These are phyloP conservation scores for Boletus patriciae DNA, from an alignment of 768 basidiomycete species.

Conservation along the genomic window DNA sequence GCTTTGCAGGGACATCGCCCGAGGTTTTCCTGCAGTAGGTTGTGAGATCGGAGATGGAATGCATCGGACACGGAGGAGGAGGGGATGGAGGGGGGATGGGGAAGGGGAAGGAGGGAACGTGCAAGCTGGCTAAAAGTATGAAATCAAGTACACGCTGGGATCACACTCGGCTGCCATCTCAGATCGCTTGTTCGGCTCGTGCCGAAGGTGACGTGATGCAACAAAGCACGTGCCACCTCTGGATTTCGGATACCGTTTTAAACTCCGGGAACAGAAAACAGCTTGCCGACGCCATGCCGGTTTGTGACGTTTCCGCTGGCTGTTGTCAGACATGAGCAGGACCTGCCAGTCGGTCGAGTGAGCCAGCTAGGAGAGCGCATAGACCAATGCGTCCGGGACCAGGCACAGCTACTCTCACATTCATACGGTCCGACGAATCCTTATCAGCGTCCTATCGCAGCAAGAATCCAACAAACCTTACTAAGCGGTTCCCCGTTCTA, in stretches of 20 bases:
- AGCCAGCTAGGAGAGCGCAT: not conserved
- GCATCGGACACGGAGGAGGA: constrained; percentile 39
- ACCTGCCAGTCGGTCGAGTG: not conserved
- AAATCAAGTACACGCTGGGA: constrained; percentile 14
- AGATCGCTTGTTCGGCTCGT: constrained; percentile 28
- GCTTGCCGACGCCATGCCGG: constrained; percentile 16
- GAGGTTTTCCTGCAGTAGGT: constrained; percentile 80
- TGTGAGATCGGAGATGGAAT: constrained; percentile 88
- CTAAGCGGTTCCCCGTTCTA: constrained; percentile 26
- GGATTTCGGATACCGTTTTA: constrained; percentile 13
- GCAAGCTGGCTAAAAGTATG: constrained; percentile 20
- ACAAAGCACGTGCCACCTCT: constrained; percentile 19
- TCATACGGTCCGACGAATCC: not conserved
- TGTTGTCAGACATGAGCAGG: not conserved
- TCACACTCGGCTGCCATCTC: constrained; percentile 24
- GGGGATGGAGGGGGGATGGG: constrained; percentile 1
- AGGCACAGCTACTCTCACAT: not conserved
- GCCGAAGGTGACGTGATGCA: constrained; percentile 22
- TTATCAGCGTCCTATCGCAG: constrained; percentile 29
- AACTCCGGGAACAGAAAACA: constrained; percentile 13
- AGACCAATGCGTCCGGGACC: too few species aligned
- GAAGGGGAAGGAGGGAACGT: constrained; percentile 12
- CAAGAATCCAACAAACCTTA: constrained; percentile 20
- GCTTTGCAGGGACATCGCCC: constrained; percentile 85
- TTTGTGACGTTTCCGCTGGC: not conserved